These are phyloP conservation scores for Dinochytrium kinnereticum DNA, from an alignment of 371 early-diverging fungal genomes.

Conservation along the genomic window DNA sequence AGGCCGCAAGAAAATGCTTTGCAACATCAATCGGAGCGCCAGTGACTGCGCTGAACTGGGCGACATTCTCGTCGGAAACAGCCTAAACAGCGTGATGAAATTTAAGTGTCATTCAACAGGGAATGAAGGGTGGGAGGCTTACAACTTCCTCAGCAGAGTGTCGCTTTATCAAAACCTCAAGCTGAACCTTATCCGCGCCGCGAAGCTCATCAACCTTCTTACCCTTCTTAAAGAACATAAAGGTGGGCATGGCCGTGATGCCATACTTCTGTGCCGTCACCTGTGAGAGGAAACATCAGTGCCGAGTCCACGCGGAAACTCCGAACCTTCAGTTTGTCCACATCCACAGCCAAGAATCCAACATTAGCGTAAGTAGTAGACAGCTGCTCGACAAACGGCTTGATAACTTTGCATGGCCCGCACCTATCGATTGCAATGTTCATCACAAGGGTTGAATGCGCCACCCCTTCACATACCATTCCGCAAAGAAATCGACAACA, in stretches of 20 bases:
- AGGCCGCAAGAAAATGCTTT: neutral
- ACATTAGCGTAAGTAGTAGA: constrained; percentile 37
- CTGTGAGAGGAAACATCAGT: constrained; percentile 6
- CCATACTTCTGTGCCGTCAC: constrained; percentile 37
- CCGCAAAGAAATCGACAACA: constrained; percentile 7
- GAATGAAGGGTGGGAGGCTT: neutral
- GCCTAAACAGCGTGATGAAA: neutral
- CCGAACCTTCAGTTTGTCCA: constrained; percentile 47
- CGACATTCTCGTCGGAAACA: constrained; percentile 10
- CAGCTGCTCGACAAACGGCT: constrained; percentile 29
- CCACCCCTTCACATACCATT: neutral
- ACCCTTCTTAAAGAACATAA: constrained; percentile 67
- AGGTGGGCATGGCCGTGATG: constrained; percentile 56
- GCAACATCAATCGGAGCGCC: neutral
- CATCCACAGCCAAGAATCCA: constrained; percentile 45
- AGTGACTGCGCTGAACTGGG: neutral
- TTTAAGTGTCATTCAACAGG: neutral
- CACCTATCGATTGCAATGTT: neutral
- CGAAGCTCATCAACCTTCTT: constrained; percentile 68
- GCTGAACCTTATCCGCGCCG: constrained; percentile 63
- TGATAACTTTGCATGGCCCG: constrained; percentile 22
- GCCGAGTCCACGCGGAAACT: neutral
- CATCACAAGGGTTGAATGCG: neutral
- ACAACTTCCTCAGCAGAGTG: neutral
- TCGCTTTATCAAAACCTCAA: constrained; percentile 41